These are phyloP conservation scores for Lumnitzera littorea DNA, from an alignment of 345 rosid genomes.

Conservation along the genomic window DNA sequence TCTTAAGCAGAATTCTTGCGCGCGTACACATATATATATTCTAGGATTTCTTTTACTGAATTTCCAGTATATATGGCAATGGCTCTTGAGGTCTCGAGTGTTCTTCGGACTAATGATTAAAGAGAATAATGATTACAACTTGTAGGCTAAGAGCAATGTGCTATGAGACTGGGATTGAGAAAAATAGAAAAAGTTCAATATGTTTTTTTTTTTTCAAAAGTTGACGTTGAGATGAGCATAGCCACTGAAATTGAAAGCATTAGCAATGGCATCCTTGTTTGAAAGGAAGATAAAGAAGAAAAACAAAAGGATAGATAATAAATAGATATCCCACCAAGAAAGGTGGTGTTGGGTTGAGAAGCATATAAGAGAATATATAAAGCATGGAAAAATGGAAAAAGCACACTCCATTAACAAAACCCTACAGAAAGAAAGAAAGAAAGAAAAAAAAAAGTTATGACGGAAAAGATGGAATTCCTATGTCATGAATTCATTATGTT, in stretches of 20 bases:
- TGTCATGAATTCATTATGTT: slow-evolving; percentile 22
- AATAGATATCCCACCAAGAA: slow-evolving; percentile 25
- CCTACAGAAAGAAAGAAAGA: no score
- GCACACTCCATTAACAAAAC: slow-evolving; percentile 25
- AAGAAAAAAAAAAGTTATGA: slow-evolving; percentile 16
- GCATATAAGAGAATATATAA: slow-evolving; percentile 19
- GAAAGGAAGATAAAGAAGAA: slow-evolving; percentile 30
- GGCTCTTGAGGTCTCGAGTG: neutral
- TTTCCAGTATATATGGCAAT: no score
- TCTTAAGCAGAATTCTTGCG: no score
- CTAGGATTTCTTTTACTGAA: no score
- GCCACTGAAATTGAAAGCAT: slow-evolving; percentile 38
- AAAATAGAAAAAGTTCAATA: slow-evolving; percentile 17
- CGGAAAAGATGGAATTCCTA: slow-evolving; percentile 22
- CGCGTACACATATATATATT: no score
- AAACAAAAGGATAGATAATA: slow-evolving; percentile 14
- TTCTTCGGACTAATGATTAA: neutral
- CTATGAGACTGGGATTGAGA: slow-evolving; percentile 27
- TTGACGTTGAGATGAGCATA: slow-evolving; percentile 41
- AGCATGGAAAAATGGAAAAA: slow-evolving; percentile 13
- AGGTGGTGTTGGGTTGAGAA: slow-evolving; percentile 29
- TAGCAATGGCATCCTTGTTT: slow-evolving; percentile 28
- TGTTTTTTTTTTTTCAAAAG: slow-evolving; percentile 17
- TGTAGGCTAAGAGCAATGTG: slow-evolving; percentile 11
- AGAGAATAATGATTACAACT: slow-evolving; percentile 21